Base-by-base conservation (phyloP, 495 filamentous ascomycete species). In the Hypoxylon fragiforme region DNA sequence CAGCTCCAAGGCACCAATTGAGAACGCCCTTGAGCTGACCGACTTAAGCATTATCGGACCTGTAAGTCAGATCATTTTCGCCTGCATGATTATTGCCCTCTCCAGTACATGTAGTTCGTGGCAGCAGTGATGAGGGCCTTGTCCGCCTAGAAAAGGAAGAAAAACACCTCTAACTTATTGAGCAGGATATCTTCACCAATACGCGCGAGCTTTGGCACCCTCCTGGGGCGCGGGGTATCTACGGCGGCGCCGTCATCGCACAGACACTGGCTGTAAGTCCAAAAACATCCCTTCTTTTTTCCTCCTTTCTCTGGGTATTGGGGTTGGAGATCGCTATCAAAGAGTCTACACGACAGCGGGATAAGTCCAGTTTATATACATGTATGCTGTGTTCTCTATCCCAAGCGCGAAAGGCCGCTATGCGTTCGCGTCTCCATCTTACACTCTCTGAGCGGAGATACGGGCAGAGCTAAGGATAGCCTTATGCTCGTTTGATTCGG, bases 211-310 rank as follows among this genome's bases (percentile, higher is more conserved):
- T 92, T 47, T 96, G 91, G 90, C 90, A 95, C 51, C 92, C 94
- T 0, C 83, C 87, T 0, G 91, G 91, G 11, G 94, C 92, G 12
- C 85, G 94, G 20, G 92, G 94, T 36, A 87, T 98, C 63, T 98
- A 90, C 67, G 94, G 94, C 63, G 94, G 94, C 54, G 83, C 87
- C 32, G 91, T 91, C 1, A 97, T 98, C 52, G 91, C 94, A 54
- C 92, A 97, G 78, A 91, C 82, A 59, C 82, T 98, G 21, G 81
- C 85, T n/a, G 64, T 67, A 67, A 6, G 64, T 46, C 31, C 6
- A 5, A 7, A 34, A 12, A n/a, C 31, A 3, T 15, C 22, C 18
- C 13, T 16, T 49, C 5, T 35, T 7, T 14, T 35, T 28, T 55
- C 8, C 6, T 36, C 28, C 35, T 40, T 21, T 7, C 12, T 8